A percentile compares a stretch with the other conserved stretches of the same genome.
Conservation (phyloP, 257 asterid genomes). For the Jacaranda copaia region DNA sequence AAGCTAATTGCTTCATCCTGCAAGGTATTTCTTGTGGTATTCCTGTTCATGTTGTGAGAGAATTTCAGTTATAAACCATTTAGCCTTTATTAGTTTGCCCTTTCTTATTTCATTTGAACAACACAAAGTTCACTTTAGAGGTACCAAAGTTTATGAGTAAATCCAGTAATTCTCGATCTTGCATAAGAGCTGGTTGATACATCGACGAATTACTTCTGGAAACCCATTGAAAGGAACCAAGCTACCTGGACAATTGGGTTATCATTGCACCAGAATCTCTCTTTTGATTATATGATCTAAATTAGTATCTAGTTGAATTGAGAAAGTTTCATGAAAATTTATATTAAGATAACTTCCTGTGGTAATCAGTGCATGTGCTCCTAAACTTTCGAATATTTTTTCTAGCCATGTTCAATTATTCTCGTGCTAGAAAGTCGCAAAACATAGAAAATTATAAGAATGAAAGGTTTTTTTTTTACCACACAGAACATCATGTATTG, state of each 20-base stretch:
- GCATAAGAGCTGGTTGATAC: not conserved
- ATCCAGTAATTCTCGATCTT: not conserved
- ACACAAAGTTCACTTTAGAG: slow-evolving; percentile 12
- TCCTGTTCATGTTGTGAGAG: not conserved
- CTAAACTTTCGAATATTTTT: not conserved
- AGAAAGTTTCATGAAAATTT: too few relatives aligned
- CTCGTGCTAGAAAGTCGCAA: not conserved
- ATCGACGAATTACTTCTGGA: not conserved
- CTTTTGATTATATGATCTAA: too few relatives aligned
- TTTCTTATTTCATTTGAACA: slow-evolving; percentile 5
- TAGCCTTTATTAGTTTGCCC: not conserved
- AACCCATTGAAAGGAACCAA: not conserved
- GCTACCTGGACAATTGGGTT: too few relatives aligned
- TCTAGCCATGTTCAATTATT: not conserved
- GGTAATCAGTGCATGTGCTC: not conserved
- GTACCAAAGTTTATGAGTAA: not conserved
- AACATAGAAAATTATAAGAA: not conserved
- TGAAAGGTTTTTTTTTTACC: not conserved
- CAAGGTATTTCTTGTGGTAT: slow-evolving; percentile 63
- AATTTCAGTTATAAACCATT: not conserved
- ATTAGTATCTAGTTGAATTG: too few relatives aligned
- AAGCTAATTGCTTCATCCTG: slow-evolving; percentile 93
- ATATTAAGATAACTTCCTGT: not conserved
- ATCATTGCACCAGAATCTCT: too few relatives aligned
- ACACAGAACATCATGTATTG: not conserved